Base-by-base conservation (phyloP, 306 rosid species). In the Gynostemma pentaphyllum region DNA sequence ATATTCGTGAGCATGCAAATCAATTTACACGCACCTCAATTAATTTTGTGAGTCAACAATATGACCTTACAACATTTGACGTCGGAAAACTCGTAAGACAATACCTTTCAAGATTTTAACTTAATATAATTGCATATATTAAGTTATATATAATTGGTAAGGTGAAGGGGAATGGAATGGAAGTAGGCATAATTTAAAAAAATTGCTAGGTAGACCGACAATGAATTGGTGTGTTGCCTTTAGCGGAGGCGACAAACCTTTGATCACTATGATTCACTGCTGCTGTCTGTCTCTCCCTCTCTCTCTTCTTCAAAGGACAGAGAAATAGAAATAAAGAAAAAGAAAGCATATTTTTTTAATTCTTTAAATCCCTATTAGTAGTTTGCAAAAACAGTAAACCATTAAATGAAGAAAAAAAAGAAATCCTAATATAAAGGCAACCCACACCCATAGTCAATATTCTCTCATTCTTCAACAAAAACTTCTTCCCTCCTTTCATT, bases 221-320 rank as follows among this genome's bases (percentile, higher is more conserved):
- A 69, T 59, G 48, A 67, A 76, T 81, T 82, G 81, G 53, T 76
- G 71, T 72, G 80, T 75, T 87, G 89, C 90, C 91, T 76, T 80
- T 81, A 85, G 65, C 86, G 83, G 78, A 81, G 88, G 82, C 75
- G 95, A 85, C 97, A 90, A 74, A 62, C 62, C 78, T 78, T 81
- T 48, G 83, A 85, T 85, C 94, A 79, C 78, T 76, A 76, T 82
- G 87, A 87, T 84, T 76, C 75, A 70, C 57, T 80, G 85, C 85
- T 74, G 82, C 78, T 56, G 76, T 59, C 73, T 84, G 71, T 86
- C 80, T 67, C 81, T 75, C 67, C 65, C 72, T 78, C 76, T 70
- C 72, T 70, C 73, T 59, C 68, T 72, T 36, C 15, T 59, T 27
- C 41, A 29, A n/a, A n/a, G n/a, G n/a, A n/a, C n/a, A n/a, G n/a